These are phyloP conservation scores for Xylaria hypoxylon DNA, from an alignment of 2,329 filamentous ascomycete genomes.

Conservation along the genomic window DNA sequence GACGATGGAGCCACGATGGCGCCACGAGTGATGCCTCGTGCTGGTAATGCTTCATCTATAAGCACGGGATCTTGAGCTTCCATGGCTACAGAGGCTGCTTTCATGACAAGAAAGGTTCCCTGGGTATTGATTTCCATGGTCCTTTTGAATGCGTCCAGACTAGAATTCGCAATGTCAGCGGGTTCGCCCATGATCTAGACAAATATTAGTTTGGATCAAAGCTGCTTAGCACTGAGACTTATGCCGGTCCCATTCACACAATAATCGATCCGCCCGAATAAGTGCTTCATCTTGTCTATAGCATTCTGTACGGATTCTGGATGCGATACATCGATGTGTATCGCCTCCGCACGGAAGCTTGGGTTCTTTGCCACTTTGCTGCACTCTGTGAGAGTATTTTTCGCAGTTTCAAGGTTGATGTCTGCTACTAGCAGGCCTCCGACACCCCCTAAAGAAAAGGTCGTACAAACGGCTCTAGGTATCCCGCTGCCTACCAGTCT, in stretches of 20 bases:
- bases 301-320: slow-evolving; percentile 34
- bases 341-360: slow-evolving; percentile 32
- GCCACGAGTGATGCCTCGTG: slow-evolving; percentile 34
- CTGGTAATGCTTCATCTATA: not conserved
- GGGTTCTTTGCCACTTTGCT: slow-evolving; percentile 19
- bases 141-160: too few relatives aligned
- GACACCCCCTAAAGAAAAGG: slow-evolving; percentile 30
- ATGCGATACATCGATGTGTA: slow-evolving; percentile 33
- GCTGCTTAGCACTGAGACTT: too few relatives aligned
- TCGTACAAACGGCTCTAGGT: too few relatives aligned
- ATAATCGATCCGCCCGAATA: slow-evolving; percentile 43
- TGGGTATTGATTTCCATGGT: too few relatives aligned
- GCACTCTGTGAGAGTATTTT: slow-evolving; percentile 18
- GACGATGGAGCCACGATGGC: slow-evolving; percentile 41
- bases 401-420: slow-evolving; percentile 37
- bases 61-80: slow-evolving; percentile 33
- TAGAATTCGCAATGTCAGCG: too few relatives aligned
- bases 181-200: too few relatives aligned
- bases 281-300: slow-evolving; percentile 9
- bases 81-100: slow-evolving; percentile 29
- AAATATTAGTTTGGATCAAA: too few relatives aligned
- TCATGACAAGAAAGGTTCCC: slow-evolving; percentile 24
- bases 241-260: slow-evolving; percentile 40
- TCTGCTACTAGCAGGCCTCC: slow-evolving; percentile 39
- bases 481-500: too few relatives aligned